Base-by-base conservation (phyloP, 1,139 yeast species). In the Saccharomycopsis crataegensis region DNA sequence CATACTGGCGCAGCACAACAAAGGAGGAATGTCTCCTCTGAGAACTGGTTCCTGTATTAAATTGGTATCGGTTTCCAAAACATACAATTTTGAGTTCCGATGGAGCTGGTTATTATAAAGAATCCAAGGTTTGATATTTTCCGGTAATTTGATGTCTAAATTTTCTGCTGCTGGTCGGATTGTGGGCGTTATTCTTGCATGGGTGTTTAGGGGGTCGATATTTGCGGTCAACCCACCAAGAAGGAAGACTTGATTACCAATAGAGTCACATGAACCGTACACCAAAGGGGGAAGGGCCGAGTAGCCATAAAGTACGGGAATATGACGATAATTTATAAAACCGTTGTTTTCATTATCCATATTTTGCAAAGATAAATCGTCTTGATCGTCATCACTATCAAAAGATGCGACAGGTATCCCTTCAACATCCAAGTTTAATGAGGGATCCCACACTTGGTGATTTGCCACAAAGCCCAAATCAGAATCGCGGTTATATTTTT, bases 181-280 rank as follows among this genome's bases (percentile, higher is more conserved):
- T 17, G 8, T 45, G 6, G 11, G 8, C 5, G 2, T 32, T 6
- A 31, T 4, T 16, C 34, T 34, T 36, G 3, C 28, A 5, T 17
- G 4, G 9, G n/a, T 16, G 8, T n/a, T 36, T 2, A 22, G 28
- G 28, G 28, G 28, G 4, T 22, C 28, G 28, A 22, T 5, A 36
- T 12, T 48, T 1, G 70, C 65, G 28, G 63, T 61, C 38, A 74
- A 59, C 0, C 81, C 81, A 32, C 80, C 80, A 34, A 70, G 57
- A 1, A 70, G 58, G 53, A 65, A 73, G 1, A 74, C 63, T 6
- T 63, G 64, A 36, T 65, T 68, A 31, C 65, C 64, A 51, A 73
- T 54, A n/a, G 67, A 67, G 8, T 70, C 68, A 0, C 73, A 56
- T 3, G 73, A 63, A 58, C 75, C 77, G 58, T 74, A 73, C 0